Percentiles rank a stretch among this genome's conserved stretches.
Conservation (phyloP, 345 rosid genomes). For the Isatis tinctoria region DNA sequence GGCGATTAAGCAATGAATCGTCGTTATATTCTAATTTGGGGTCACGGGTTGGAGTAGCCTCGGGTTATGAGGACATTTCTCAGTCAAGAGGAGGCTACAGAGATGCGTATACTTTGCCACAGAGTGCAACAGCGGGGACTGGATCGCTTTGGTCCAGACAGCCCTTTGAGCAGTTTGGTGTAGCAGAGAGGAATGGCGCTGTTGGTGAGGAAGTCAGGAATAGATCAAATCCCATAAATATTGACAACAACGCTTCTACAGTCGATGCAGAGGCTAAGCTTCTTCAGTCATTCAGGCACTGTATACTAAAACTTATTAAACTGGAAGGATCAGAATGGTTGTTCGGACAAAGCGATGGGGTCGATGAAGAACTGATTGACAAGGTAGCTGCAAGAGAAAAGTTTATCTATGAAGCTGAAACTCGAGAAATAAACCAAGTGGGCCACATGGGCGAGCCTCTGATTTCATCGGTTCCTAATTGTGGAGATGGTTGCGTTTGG, state of each 20-base stretch:
- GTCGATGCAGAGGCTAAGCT: slow-evolving; percentile 73
- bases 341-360: slow-evolving; percentile 79
- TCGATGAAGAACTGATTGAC: slow-evolving; percentile 89
- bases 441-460: slow-evolving; percentile 47
- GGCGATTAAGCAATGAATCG: slow-evolving; percentile 46
- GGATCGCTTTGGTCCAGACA: slow-evolving; percentile 94
- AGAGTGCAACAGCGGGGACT: slow-evolving; percentile 40
- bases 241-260: slow-evolving; percentile 37
- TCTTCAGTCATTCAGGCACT: slow-evolving; percentile 75
- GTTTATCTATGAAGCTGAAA: slow-evolving; percentile 67
- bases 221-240: slow-evolving; percentile 38
- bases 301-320: slow-evolving; percentile 69
- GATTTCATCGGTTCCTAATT: slow-evolving; percentile 74
- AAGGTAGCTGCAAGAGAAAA: slow-evolving; percentile 86
- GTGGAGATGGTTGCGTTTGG: slow-evolving; percentile 96
- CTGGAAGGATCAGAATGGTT: slow-evolving; percentile 97
- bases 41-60: slow-evolving; percentile 44
- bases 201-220: slow-evolving; percentile 51
- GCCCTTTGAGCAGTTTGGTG: slow-evolving; percentile 96
- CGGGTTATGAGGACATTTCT: slow-evolving; percentile 47
- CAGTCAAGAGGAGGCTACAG: slow-evolving; percentile 47
- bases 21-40: slow-evolving; percentile 48
- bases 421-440: slow-evolving; percentile 49
- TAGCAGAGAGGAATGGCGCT: slow-evolving; percentile 51
- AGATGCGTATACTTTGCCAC: slow-evolving; percentile 40